Evolutionary conservation across 768 basidiomycete species (phyloP).

Genomic region (Heimioporus sp.): DNA sequence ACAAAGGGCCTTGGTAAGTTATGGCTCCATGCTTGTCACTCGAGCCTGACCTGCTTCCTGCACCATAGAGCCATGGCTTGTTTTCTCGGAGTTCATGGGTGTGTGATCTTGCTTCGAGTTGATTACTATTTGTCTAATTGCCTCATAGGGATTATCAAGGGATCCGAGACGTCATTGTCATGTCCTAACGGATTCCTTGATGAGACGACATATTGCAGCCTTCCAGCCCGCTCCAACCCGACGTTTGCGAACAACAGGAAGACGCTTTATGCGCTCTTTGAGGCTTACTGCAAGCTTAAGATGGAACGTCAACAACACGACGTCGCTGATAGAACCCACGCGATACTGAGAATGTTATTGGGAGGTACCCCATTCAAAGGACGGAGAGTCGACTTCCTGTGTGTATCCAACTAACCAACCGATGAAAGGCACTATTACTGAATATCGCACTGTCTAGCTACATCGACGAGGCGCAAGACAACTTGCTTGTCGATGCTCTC

Average conservation of each 20-base stretch:
- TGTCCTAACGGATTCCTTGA: constrained; percentile 41
- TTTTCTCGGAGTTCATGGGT: constrained; percentile 49
- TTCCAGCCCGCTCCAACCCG: constrained; percentile 52
- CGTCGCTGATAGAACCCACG: constrained; percentile 62
- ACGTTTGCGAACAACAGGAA: constrained; percentile 52
- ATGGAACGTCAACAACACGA: constrained; percentile 45
- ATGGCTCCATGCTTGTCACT: background rate
- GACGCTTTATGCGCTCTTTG: constrained; percentile 52
- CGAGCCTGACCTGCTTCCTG: background rate
- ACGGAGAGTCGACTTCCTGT: constrained; percentile 56
- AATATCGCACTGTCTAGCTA: constrained; percentile 39
- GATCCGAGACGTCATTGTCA: constrained; percentile 52
- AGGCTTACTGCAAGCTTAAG: constrained; percentile 49
- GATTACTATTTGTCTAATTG: background rate
- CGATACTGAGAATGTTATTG: constrained; percentile 39
- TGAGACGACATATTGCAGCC: constrained; percentile 40
- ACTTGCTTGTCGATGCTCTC: constrained; percentile 61
- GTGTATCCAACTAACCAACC: constrained; percentile 12
- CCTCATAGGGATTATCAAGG: constrained; percentile 55
- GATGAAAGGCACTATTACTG: background rate
- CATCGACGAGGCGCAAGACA: constrained; percentile 74
- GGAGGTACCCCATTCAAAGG: constrained; percentile 33
- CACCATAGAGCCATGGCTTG: constrained; percentile 53
- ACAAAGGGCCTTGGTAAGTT: constrained; percentile 52
- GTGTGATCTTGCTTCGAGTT: too few relatives aligned